Base-by-base conservation (phyloP, 164 flowering plant species). In the Magnolia kwangsiensis region DNA sequence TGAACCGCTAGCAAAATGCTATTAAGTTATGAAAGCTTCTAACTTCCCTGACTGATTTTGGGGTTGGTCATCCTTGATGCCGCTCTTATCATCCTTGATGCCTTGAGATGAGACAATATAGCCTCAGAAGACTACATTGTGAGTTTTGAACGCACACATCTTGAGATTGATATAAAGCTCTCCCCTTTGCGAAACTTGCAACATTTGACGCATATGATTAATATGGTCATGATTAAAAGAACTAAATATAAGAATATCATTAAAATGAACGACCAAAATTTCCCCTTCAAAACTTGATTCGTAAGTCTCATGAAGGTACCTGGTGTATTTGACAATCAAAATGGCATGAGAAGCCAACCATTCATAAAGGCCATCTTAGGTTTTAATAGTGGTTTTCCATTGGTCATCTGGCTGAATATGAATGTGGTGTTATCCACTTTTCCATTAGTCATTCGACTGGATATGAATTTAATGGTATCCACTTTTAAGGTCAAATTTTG, bases 341-440 rank as follows among this genome's bases (percentile, higher is more conserved):
- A 75, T 20, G 71, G 72, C 72, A 75, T 67, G 24, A 75, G 67
- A 6, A 68, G 31, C 65, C 72, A 68, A 14, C 65, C 72, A 68
- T 50, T 68, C 72, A 69, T 68, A 69, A 19, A 58, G 78, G 8
- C 66, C 72, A 19, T 75, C 77, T 1, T 67, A 9, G 65, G 45
- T 75, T 11, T 75, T 75, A 69, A 75, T 51, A 21, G 78, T 23
- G 18, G 65, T 68, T 7, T 75, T 75, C 27, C 66, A 75, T 23
- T 75, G 67, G 27, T 75, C 72, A 3, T 51, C 67, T 1, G 21
- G 18, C 16, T 8, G 18, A 14, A 69, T 69, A 2, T 19, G 2
- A 11, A 75, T 75, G 11, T 75, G 72, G 18, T 75, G 78, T 5
- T 55, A 75, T 3, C 51, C 67, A 31, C 59, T 75, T 8, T 20